Evolutionary conservation across 495 filamentous ascomycete genomes (phyloP).

Genomic region (Pyronema domesticum): DNA sequence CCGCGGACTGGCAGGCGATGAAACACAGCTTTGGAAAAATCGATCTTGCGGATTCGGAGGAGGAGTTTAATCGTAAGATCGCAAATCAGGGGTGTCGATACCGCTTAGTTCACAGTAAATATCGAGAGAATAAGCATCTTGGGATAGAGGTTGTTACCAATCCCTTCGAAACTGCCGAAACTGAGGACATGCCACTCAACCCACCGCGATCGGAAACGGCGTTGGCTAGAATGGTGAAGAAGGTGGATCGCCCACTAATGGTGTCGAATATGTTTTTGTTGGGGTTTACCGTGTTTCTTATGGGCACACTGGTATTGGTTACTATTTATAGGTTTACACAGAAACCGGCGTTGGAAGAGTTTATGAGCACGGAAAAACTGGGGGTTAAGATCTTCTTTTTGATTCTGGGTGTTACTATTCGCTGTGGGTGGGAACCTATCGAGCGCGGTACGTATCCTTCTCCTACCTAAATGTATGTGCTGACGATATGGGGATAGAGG

Average conservation of each 20-base stretch:
- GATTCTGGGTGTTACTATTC: neutral
- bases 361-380: neutral
- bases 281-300: neutral
- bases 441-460: neutral
- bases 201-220: neutral
- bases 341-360: neutral
- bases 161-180: neutral
- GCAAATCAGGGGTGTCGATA: neutral
- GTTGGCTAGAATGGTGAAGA: neutral
- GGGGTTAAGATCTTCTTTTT: neutral
- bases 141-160: neutral
- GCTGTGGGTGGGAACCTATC: neutral
- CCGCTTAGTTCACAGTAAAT: neutral
- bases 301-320: neutral
- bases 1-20: neutral
- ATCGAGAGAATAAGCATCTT: neutral
- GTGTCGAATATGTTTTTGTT: neutral
- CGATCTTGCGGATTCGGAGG: neutral
- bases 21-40: neutral
- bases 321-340: neutral
- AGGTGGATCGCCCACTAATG: neutral
- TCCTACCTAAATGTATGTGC: neutral
- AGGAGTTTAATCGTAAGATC: neutral
- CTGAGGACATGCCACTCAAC: neutral
- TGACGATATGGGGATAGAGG: neutral